Evolutionary conservation across 768 basidiomycete species (phyloP).

Genomic region (Paxillus ammoniavirescens): DNA sequence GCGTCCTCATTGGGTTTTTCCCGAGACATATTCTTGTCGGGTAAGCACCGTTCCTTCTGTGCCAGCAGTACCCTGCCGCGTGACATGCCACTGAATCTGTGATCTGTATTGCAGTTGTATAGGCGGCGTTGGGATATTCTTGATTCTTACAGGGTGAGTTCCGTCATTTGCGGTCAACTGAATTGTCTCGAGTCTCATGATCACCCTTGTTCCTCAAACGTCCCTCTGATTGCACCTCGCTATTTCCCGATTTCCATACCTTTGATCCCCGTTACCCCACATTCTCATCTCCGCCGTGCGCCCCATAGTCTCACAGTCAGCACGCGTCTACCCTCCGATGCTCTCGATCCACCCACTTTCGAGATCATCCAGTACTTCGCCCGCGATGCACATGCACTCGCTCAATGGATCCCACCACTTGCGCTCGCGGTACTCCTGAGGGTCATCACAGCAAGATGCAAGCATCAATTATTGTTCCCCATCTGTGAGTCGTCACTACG

Average conservation of each 20-base stretch:
- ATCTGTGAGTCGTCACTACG: slow-evolving; percentile 54
- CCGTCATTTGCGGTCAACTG: not conserved
- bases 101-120: slow-evolving; percentile 54
- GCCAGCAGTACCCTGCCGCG: not conserved
- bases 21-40: slow-evolving; percentile 97
- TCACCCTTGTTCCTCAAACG: not conserved
- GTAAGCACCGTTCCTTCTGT: slow-evolving; percentile 38
- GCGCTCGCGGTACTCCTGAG: slow-evolving; percentile 73
- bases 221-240: not conserved
- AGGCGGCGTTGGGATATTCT: slow-evolving; percentile 93
- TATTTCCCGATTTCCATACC: not conserved
- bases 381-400: slow-evolving; percentile 56
- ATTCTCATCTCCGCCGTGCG: not conserved
- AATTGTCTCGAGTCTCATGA: not conserved
- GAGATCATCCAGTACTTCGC: slow-evolving; percentile 69
- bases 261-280: not conserved
- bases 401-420: slow-evolving; percentile 80
- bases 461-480: slow-evolving; percentile 92
- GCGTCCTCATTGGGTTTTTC: slow-evolving; percentile 90
- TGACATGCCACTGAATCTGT: not conserved
- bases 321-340: slow-evolving; percentile 77
- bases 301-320: slow-evolving; percentile 71
- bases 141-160: slow-evolving; percentile 82
- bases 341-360: slow-evolving; percentile 61
- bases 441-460: slow-evolving; percentile 72